A percentile compares a stretch with the other conserved stretches of the same genome.
These are phyloP conservation scores for Rubroboletus pulcherrimus DNA, from an alignment of 768 basidiomycete species.

Conservation along the genomic window DNA sequence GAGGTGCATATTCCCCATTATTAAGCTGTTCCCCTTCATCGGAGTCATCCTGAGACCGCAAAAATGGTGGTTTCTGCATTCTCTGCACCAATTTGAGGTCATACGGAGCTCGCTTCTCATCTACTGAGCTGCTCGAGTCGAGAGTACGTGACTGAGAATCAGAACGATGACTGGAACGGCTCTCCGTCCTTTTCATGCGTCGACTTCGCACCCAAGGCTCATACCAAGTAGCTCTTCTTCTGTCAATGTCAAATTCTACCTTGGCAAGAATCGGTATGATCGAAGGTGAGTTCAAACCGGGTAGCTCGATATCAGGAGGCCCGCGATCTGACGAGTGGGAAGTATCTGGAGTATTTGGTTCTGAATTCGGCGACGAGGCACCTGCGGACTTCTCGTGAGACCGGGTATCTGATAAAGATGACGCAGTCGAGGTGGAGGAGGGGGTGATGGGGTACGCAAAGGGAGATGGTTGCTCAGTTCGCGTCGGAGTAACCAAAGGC, in stretches of 20 bases:
- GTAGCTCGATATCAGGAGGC: conserved; percentile 55
- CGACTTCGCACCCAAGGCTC: conserved; percentile 77
- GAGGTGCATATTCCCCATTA: conserved; percentile 25
- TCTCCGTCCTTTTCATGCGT: conserved; percentile 51
- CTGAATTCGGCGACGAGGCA: conserved; percentile 41
- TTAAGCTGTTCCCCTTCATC: conserved; percentile 29
- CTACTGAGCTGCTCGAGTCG: conserved; percentile 21
- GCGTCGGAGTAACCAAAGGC: conserved; percentile 45
- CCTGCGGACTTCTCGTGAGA: conserved; percentile 47
- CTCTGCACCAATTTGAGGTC: conserved; percentile 50
- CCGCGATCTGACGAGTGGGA: conserved; percentile 38
- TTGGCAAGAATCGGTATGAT: conserved; percentile 86
- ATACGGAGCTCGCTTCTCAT: conserved; percentile 39
- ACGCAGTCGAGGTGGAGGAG: conserved; percentile 48
- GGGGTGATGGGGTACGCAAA: conserved; percentile 33
- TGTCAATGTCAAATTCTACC: conserved; percentile 93
- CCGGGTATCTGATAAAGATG: conserved; percentile 47
- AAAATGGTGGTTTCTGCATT: conserved; percentile 39
- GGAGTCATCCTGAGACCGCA: conserved; percentile 23
- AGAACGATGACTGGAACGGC: conserved; percentile 31
- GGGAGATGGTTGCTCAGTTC: conserved; percentile 38
- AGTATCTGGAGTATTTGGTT: conserved; percentile 53
- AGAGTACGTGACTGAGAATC: conserved; percentile 20
- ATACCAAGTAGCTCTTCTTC: conserved; percentile 76
- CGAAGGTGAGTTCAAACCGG: conserved; percentile 59